phyloP scores from a whole-genome alignment of 2,329 filamentous ascomycete genomes.

The Colletotrichum sp. region DNA sequence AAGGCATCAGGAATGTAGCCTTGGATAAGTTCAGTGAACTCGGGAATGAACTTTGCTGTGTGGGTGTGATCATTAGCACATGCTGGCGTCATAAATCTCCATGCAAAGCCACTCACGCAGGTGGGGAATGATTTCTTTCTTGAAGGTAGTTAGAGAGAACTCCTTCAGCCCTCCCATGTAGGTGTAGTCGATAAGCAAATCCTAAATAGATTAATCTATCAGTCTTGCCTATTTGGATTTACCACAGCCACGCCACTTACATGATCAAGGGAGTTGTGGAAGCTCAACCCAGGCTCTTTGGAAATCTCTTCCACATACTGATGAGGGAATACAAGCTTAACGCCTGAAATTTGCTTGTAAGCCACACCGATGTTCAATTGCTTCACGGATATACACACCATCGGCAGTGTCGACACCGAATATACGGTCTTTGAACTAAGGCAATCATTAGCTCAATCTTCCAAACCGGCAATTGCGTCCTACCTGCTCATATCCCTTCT shows the following conservation, averaged over 20 bases:
- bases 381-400: neutral
- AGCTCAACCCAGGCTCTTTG: neutral
- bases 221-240: neutral
- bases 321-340: neutral
- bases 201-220: neutral
- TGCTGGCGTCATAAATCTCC: no score
- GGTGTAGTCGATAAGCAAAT: neutral
- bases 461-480: neutral
- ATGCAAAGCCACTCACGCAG: neutral
- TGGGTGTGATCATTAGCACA: neutral
- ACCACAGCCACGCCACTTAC: neutral
- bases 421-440: neutral
- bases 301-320: neutral
- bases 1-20: neutral
- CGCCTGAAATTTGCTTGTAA: neutral
- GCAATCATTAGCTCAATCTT: neutral
- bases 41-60: neutral
- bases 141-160: neutral
- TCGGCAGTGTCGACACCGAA: neutral
- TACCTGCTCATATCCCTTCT: neutral
- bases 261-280: neutral
- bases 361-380: neutral
- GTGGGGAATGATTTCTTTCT: neutral
- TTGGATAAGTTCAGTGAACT: neutral
- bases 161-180: neutral